Evolutionary conservation across 225 moss, liverwort and hornwort species (phyloP).

Genomic region (Sphagnum tenellum): DNA sequence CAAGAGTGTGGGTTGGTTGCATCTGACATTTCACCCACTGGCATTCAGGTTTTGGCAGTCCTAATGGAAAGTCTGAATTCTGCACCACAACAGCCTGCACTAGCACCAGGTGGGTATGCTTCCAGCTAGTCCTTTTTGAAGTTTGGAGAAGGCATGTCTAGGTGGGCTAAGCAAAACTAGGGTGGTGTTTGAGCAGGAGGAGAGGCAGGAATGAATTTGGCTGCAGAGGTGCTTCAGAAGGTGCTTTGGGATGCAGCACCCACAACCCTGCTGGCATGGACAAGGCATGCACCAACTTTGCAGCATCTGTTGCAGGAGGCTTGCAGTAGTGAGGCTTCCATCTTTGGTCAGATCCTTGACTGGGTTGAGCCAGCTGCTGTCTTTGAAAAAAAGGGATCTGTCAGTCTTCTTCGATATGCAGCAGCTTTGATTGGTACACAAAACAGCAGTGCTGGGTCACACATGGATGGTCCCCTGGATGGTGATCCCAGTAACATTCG

Average conservation of each 20-base stretch:
- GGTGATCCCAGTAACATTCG: slow-evolving; percentile 47
- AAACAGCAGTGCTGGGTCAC: slow-evolving; percentile 40
- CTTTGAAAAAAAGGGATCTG: slow-evolving; percentile 69
- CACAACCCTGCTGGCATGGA: slow-evolving; percentile 63
- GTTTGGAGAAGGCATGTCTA: neutral
- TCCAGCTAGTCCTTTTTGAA: slow-evolving; percentile 15
- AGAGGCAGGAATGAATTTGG: slow-evolving; percentile 61
- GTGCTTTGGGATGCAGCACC: slow-evolving; percentile 73
- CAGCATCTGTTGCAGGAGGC: slow-evolving; percentile 66
- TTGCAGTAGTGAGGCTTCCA: slow-evolving; percentile 32
- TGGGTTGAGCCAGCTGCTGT: slow-evolving; percentile 94
- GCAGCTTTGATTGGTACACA: slow-evolving; percentile 56
- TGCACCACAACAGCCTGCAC: slow-evolving; percentile 22
- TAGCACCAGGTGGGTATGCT: slow-evolving; percentile 27
- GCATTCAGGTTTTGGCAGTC: slow-evolving; percentile 54
- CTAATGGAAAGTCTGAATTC: slow-evolving; percentile 43
- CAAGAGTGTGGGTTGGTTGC: too few species aligned
- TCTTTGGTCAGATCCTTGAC: slow-evolving; percentile 63
- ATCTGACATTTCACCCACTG: slow-evolving; percentile 2
- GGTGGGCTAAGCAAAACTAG: slow-evolving; percentile 19
- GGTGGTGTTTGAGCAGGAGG: slow-evolving; percentile 32
- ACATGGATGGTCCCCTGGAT: slow-evolving; percentile 58
- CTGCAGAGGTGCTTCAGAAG: slow-evolving; percentile 70
- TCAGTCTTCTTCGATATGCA: slow-evolving; percentile 82
- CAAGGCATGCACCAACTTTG: slow-evolving; percentile 54